Base-by-base conservation (phyloP, 345 rosid genomes). In the Brassica nigra region DNA sequence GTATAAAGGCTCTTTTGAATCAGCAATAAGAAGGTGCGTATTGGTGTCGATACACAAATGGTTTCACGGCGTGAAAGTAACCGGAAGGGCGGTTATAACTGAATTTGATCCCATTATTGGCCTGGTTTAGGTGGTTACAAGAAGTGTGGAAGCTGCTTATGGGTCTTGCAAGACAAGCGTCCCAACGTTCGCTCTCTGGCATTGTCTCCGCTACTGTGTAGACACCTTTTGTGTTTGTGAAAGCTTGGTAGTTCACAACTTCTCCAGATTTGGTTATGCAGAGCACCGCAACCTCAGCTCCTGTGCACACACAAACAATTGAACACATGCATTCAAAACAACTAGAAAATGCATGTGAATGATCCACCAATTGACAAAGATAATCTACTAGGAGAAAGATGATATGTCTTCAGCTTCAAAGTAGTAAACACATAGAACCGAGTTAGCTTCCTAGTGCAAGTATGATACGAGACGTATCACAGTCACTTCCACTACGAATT, bases 181-280 rank as follows among this genome's bases (percentile, higher is more conserved):
- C 96, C 99, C 99, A 93, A 12, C 96, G 90, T 58, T 95, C 93
- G 27, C 96, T 93, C 86, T 91, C 92, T 0, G 99, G 94, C 99
- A 95, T 93, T 63, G 98, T 95, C 84, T 95, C 98, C 0, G 96
- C 98, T 4, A 95, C 97, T 0, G 87, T 86, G 85, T 95, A 95
- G 12, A 89, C 67, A 37, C 97, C 99, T 80, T 86, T 92, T 0
- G 91, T 83, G 73, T 95, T 87, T 74, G 97, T 91, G 78, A 95
- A 95, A 15, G 98, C 98, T 73, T 95, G 99, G 23, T 95, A 93
- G 80, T 95, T 95, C 63, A 93, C 82, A 28, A 95, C 98, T 81
- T 95, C 97, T 18, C 96, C 27, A 0, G 96, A 85, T 80, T 89
- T 95, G 8, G 98, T 91, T 84, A 95, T 95, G 85, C 98, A 95